phyloP scores from a whole-genome alignment of 768 basidiomycete genomes.

The Nevesoporus exiguus region DNA sequence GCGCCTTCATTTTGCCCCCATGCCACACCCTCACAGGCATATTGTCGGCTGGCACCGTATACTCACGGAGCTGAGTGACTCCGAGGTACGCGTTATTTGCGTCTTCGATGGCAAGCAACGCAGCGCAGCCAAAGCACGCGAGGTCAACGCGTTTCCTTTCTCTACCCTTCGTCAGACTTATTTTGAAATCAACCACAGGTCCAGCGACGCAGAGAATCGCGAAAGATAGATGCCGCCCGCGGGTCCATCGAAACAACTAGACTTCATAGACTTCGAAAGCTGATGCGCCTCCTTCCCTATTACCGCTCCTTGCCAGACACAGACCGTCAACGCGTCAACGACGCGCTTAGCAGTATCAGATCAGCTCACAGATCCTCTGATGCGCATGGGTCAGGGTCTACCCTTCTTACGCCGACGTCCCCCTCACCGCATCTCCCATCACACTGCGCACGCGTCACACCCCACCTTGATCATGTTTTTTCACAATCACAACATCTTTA shows the following conservation, averaged over 20 bases:
- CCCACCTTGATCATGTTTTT: neutral
- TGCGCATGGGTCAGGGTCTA: conserved; percentile 19
- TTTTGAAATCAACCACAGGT: conserved; percentile 35
- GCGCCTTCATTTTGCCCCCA: conserved; percentile 69
- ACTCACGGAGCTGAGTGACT: conserved; percentile 55
- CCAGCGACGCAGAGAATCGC: conserved; percentile 51
- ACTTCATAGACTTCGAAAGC: conserved; percentile 47
- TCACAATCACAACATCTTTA: conserved; percentile 7
- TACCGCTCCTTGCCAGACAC: conserved; percentile 34
- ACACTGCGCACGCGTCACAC: conserved; percentile 6
- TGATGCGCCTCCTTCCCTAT: conserved; percentile 38
- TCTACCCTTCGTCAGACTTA: neutral
- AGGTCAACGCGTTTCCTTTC: conserved; percentile 44
- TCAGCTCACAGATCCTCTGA: conserved; percentile 5
- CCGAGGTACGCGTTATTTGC: conserved; percentile 60
- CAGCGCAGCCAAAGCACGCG: conserved; percentile 61
- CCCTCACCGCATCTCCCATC: conserved; percentile 4
- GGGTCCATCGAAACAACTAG: conserved; percentile 58
- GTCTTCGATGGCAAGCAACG: conserved; percentile 78
- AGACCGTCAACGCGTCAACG: conserved; percentile 29
- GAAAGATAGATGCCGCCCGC: conserved; percentile 47
- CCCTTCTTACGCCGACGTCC: conserved; percentile 7
- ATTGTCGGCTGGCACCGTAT: conserved; percentile 78
- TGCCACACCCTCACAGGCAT: conserved; percentile 64
- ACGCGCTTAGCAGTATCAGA: conserved; percentile 19